Conservation (phyloP, 2,329 filamentous ascomycete genomes). For the Colletotrichum sojae region DNA sequence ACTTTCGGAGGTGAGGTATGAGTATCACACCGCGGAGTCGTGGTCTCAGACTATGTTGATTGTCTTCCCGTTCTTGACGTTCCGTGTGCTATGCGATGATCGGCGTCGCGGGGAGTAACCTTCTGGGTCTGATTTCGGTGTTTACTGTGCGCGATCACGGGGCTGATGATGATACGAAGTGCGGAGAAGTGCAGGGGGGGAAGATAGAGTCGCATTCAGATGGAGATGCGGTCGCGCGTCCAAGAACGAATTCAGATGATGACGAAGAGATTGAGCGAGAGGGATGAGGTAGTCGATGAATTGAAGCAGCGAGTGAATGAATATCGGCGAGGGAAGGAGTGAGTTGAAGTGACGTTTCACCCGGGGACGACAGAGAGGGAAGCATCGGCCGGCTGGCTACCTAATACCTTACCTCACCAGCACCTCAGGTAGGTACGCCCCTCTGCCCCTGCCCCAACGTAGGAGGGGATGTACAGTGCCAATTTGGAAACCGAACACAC, state of each 20-base stretch:
- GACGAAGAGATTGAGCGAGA: background rate
- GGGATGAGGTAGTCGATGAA: background rate
- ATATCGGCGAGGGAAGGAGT: background rate
- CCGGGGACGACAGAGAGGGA: constrained; percentile 13
- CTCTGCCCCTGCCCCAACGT: background rate
- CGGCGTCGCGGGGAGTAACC: constrained; percentile 25
- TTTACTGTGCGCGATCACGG: constrained; percentile 30
- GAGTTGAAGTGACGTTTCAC: constrained; percentile 25
- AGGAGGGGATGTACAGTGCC: constrained; percentile 6
- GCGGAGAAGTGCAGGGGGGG: constrained; percentile 25
- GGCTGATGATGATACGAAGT: constrained; percentile 12
- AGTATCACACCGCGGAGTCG: too few relatives aligned
- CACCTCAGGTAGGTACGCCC: too few relatives aligned
- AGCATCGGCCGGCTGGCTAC: constrained; percentile 1
- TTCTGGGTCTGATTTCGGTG: constrained; percentile 1
- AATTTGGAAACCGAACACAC: background rate
- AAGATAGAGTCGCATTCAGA: constrained; percentile 16
- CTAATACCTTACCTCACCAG: too few relatives aligned
- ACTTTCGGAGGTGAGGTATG: too few relatives aligned
- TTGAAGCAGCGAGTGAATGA: constrained; percentile 7
- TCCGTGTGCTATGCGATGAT: constrained; percentile 13
- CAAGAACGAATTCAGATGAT: background rate
- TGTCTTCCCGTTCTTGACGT: too few relatives aligned
- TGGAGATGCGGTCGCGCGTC: background rate
- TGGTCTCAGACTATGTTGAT: too few relatives aligned